phyloP scores from a whole-genome alignment of 768 basidiomycete genomes.

The Pleurotus platypus region DNA sequence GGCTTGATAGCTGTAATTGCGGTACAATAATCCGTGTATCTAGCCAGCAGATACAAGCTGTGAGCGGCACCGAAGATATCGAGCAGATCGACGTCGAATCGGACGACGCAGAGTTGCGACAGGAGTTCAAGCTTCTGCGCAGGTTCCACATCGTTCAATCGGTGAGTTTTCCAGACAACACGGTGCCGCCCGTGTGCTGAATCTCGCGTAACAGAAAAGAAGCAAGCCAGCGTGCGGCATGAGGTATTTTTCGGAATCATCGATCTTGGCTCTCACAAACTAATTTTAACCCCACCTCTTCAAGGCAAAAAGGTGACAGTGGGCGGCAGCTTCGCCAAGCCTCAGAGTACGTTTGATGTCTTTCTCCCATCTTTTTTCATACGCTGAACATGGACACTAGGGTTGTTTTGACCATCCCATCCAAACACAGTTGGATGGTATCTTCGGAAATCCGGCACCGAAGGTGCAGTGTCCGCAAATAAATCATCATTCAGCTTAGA shows the following conservation, averaged over 20 bases:
- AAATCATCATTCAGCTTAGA: no score
- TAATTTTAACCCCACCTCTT: no score
- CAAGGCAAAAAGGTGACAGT: no score
- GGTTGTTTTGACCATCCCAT: slow-evolving; percentile 3
- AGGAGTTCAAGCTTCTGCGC: slow-evolving; percentile 1
- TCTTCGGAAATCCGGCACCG: slow-evolving; percentile 6
- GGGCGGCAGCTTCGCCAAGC: not conserved
- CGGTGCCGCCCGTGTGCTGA: no score
- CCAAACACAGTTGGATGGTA: slow-evolving; percentile 6
- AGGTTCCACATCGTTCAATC: not conserved
- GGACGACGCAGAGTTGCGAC: not conserved
- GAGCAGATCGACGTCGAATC: not conserved
- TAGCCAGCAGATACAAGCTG: not conserved
- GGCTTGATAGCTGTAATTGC: not conserved
- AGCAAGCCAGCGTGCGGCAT: no score
- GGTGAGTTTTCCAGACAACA: not conserved
- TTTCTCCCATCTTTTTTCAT: not conserved
- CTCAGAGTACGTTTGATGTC: not conserved
- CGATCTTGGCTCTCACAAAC: no score
- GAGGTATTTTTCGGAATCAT: no score
- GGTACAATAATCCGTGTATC: not conserved
- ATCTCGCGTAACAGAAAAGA: no score
- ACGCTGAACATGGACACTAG: not conserved
- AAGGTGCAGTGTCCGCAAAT: no score
- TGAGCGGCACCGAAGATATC: not conserved